Percentiles rank a stretch among this genome's conserved stretches.
Conservation (phyloP, 768 basidiomycete species). For the Mycena rosella region DNA sequence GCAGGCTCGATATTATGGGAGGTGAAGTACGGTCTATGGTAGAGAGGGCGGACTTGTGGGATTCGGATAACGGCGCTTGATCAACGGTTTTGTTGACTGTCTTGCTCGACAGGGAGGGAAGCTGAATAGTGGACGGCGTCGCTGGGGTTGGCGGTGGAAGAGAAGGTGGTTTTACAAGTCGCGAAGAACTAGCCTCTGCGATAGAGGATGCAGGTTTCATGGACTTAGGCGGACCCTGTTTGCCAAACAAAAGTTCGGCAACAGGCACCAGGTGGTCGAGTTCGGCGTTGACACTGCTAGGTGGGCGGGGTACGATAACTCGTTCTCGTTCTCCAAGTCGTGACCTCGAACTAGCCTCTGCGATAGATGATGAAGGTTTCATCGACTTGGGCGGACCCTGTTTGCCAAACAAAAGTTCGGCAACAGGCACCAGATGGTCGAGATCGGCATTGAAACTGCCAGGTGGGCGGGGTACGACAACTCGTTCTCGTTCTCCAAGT, state of each 20-base stretch:
- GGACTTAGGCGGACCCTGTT: slow-evolving; percentile 15
- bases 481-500: too few relatives aligned
- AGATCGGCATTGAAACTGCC: slow-evolving; percentile 1
- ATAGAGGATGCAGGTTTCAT: neutral
- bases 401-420: slow-evolving; percentile 29
- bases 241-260: slow-evolving; percentile 29
- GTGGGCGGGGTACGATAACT: neutral
- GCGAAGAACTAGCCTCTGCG: neutral
- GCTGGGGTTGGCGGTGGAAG: neutral
- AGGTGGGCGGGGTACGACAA: neutral
- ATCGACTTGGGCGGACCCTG: slow-evolving; percentile 11
- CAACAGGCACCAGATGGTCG: slow-evolving; percentile 10
- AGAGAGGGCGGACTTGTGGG: neutral
- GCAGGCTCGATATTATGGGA: neutral
- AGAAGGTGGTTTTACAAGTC: neutral
- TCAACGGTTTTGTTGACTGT: neutral
- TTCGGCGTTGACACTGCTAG: slow-evolving; percentile 1
- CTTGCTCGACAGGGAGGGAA: neutral
- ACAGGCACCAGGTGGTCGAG: slow-evolving; percentile 8
- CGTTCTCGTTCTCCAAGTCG: too few relatives aligned
- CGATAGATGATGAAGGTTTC: neutral
- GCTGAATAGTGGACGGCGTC: neutral
- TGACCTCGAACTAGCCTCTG: neutral
- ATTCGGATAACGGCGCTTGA: neutral
- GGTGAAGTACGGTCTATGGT: neutral